Conservation (phyloP, 176 grass and related monocot genomes). For the Juncus inflexus region DNA sequence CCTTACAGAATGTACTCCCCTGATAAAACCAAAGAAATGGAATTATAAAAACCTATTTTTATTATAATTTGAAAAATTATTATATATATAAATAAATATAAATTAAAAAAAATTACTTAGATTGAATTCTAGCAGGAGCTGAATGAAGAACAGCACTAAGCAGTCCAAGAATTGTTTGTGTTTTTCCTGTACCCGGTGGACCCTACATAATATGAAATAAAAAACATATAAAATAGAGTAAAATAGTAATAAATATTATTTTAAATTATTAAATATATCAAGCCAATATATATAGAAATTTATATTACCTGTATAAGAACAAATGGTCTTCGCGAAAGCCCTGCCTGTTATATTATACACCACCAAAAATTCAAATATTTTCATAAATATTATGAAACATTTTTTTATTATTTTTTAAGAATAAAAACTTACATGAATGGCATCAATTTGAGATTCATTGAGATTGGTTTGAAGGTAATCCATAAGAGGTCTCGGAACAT, state of each 20-base stretch:
- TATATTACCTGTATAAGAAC: slow-evolving; percentile 80
- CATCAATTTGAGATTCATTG: slow-evolving; percentile 84
- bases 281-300: too few species aligned
- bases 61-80: slow-evolving; percentile 18
- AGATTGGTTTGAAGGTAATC: slow-evolving; percentile 77
- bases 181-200: slow-evolving; percentile 95
- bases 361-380: neutral
- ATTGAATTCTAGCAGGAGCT: slow-evolving; percentile 73
- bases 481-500: slow-evolving; percentile 79
- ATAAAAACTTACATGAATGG: slow-evolving; percentile 67
- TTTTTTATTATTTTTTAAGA: slow-evolving; percentile 11
- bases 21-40: slow-evolving; percentile 36
- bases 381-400: neutral
- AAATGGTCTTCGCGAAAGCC: slow-evolving; percentile 92
- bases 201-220: slow-evolving; percentile 50
- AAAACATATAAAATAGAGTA: too few species aligned
- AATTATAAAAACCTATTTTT: slow-evolving; percentile 17
- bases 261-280: neutral
- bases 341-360: slow-evolving; percentile 50
- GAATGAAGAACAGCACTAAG: slow-evolving; percentile 98
- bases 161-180: slow-evolving; percentile 97
- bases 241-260: slow-evolving; percentile 4
- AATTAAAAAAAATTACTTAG: slow-evolving; percentile 47
- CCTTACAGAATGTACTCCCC: slow-evolving; percentile 51
- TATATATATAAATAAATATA: slow-evolving; percentile 13